Percentiles rank a stretch among this genome's conserved stretches.
Evolutionary conservation across 129 eudicot species (phyloP).

Genomic region (Flaveria robusta): DNA sequence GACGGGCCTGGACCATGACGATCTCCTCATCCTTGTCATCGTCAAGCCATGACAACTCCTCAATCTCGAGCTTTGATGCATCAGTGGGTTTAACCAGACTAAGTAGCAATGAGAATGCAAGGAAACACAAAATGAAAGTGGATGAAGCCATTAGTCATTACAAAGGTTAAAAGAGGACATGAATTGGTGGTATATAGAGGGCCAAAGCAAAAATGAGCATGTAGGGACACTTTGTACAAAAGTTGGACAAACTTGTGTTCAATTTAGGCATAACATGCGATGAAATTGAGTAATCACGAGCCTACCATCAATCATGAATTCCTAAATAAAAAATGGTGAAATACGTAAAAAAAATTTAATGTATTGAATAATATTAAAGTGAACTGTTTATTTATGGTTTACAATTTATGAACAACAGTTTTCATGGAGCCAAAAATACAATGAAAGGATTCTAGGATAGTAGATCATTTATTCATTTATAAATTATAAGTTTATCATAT

Average conservation of each 20-base stretch:
- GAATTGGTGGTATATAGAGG: constrained; percentile 28
- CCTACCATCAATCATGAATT: constrained; percentile 25
- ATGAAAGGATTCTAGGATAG: neutral
- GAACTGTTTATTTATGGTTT: neutral
- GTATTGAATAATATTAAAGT: neutral
- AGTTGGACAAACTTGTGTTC: constrained; percentile 36
- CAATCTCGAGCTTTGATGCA: constrained; percentile 43
- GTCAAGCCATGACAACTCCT: constrained; percentile 68
- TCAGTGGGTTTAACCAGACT: constrained; percentile 9
- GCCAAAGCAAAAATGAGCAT: constrained; percentile 11
- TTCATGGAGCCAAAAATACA: neutral
- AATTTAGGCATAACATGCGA: constrained; percentile 52
- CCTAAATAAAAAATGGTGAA: neutral
- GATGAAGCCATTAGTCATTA: constrained; percentile 43
- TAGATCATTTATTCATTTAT: too few species aligned
- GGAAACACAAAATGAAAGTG: constrained; percentile 31
- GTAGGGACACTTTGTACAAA: constrained; percentile 42
- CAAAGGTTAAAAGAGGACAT: constrained; percentile 11
- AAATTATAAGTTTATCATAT: too few species aligned
- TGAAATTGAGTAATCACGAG: constrained; percentile 25
- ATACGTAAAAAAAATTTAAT: neutral
- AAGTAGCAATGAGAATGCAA: constrained; percentile 31
- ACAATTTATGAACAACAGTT: neutral
- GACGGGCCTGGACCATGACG: constrained; percentile 52
- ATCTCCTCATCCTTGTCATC: constrained; percentile 63